Conservation (phyloP, 495 filamentous ascomycete species). For the Xylaria sp. region DNA sequence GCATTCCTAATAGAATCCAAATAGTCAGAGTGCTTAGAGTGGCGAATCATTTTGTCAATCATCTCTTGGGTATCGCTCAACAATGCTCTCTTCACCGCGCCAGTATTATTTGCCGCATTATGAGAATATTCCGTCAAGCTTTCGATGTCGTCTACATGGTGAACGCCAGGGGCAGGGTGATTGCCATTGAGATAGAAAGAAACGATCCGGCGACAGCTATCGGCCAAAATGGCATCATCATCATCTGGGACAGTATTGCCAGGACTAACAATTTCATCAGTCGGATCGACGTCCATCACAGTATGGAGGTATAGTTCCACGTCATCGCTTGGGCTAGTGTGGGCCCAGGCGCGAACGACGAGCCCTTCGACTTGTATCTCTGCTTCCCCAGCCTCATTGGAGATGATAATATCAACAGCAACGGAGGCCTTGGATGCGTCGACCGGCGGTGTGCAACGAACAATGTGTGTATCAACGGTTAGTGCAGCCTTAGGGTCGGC, state of each 20-base stretch:
- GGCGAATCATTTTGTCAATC: slow-evolving; percentile 40
- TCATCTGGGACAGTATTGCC: background rate
- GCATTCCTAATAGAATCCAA: slow-evolving; percentile 41
- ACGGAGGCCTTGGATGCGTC: slow-evolving; percentile 40
- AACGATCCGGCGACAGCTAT: slow-evolving; percentile 49
- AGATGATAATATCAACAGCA: slow-evolving; percentile 48
- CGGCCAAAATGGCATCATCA: slow-evolving; percentile 36
- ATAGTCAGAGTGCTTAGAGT: slow-evolving; percentile 41
- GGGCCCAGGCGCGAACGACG: slow-evolving; percentile 45
- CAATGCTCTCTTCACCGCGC: slow-evolving; percentile 26
- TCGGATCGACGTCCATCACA: slow-evolving; percentile 48
- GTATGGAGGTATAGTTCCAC: slow-evolving; percentile 54
- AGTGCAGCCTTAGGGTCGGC: slow-evolving; percentile 33
- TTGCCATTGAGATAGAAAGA: slow-evolving; percentile 36
- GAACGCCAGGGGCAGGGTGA: background rate
- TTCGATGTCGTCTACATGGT: background rate
- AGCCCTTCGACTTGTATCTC: slow-evolving; percentile 52
- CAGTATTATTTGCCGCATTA: background rate
- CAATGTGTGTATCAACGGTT: slow-evolving; percentile 47
- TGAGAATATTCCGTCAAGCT: background rate
- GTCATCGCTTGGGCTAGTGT: slow-evolving; percentile 50
- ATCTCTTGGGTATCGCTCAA: slow-evolving; percentile 40
- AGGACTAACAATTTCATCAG: slow-evolving; percentile 43
- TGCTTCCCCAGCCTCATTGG: slow-evolving; percentile 40
- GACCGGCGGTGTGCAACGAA: slow-evolving; percentile 32